Evolutionary conservation across 352 stramenopile species (phyloP).

Genomic region (Phytophthora macrochlamydospora): DNA sequence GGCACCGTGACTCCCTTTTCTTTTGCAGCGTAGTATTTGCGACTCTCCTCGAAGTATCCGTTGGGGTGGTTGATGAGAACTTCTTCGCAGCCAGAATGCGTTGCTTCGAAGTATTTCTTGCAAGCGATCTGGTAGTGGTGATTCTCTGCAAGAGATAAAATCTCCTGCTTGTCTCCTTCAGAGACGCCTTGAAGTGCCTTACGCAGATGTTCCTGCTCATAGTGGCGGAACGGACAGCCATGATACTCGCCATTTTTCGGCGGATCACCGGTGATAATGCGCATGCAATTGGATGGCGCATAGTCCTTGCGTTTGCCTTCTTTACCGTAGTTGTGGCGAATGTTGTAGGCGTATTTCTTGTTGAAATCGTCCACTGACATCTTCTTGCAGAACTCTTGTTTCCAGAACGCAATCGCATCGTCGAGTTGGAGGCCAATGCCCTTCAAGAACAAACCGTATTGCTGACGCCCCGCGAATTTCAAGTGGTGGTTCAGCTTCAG

Average conservation of each 20-base stretch:
- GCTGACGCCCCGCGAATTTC: slow-evolving; percentile 96
- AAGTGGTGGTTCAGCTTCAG: slow-evolving; percentile 97
- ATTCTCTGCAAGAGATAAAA: slow-evolving; percentile 90
- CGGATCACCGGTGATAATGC: slow-evolving; percentile 97
- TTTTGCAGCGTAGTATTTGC: slow-evolving; percentile 92
- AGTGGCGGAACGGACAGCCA: slow-evolving; percentile 98
- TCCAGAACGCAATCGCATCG: slow-evolving; percentile 96
- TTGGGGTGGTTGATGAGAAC: slow-evolving; percentile 99
- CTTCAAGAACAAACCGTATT: slow-evolving; percentile 99
- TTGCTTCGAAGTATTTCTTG: slow-evolving; percentile 97
- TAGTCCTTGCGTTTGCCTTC: slow-evolving; percentile 99
- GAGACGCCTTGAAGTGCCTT: slow-evolving; percentile 83
- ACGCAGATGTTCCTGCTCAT: slow-evolving; percentile 92
- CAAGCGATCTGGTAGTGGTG: slow-evolving; percentile 99
- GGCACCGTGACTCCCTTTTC: slow-evolving; percentile 68
- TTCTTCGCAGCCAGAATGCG: slow-evolving; percentile 87
- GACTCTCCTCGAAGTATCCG: slow-evolving; percentile 96
- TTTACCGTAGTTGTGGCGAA: slow-evolving; percentile 99
- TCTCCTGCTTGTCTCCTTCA: slow-evolving; percentile 91
- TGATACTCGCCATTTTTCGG: slow-evolving; percentile 95
- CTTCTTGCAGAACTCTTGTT: slow-evolving; percentile 92
- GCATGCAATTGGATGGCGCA: slow-evolving; percentile 95
- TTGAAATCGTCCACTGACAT: slow-evolving; percentile 98
- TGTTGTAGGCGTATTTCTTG: slow-evolving; percentile 99
- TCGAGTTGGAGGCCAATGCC: slow-evolving; percentile 96